phyloP scores from a whole-genome alignment of 805 yeast species.

The Vanderwaltozyma polyspora region DNA sequence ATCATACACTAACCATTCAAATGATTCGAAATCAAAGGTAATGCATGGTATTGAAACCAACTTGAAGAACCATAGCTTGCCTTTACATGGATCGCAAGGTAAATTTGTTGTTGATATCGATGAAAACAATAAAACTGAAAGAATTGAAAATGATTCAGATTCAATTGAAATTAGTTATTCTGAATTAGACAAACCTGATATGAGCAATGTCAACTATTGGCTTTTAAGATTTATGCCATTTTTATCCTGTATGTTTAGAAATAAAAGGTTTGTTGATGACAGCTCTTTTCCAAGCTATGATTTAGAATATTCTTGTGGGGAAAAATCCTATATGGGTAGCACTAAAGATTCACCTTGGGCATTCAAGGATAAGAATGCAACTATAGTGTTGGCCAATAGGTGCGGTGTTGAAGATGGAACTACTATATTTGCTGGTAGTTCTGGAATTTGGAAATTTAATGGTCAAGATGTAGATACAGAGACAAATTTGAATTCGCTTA shows the following conservation, averaged over 20 bases:
- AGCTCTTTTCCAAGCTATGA: too few relatives aligned
- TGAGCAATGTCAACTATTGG: slow-evolving; percentile 60
- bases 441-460: slow-evolving; percentile 45
- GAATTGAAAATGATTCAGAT: slow-evolving; percentile 5
- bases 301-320: neutral
- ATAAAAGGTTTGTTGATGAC: slow-evolving; percentile 9
- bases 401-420: slow-evolving; percentile 60
- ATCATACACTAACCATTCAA: slow-evolving; percentile 26
- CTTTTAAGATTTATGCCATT: slow-evolving; percentile 57
- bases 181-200: slow-evolving; percentile 32
- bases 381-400: slow-evolving; percentile 54
- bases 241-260: slow-evolving; percentile 28
- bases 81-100: slow-evolving; percentile 19
- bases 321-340: slow-evolving; percentile 16
- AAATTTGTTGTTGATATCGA: slow-evolving; percentile 15
- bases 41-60: slow-evolving; percentile 5
- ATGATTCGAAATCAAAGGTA: neutral
- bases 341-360: slow-evolving; percentile 16
- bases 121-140: slow-evolving; percentile 6
- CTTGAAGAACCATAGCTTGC: slow-evolving; percentile 10
- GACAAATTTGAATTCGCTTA: slow-evolving; percentile 30
- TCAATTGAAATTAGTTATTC: slow-evolving; percentile 7
- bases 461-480: slow-evolving; percentile 25
- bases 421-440: slow-evolving; percentile 53
- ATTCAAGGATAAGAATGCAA: slow-evolving; percentile 21